Evolutionary conservation across 2,329 filamentous ascomycete genomes (phyloP), one percentile per base, ranked within the genome.

Genomic region (Fusarium buharicum): DNA sequence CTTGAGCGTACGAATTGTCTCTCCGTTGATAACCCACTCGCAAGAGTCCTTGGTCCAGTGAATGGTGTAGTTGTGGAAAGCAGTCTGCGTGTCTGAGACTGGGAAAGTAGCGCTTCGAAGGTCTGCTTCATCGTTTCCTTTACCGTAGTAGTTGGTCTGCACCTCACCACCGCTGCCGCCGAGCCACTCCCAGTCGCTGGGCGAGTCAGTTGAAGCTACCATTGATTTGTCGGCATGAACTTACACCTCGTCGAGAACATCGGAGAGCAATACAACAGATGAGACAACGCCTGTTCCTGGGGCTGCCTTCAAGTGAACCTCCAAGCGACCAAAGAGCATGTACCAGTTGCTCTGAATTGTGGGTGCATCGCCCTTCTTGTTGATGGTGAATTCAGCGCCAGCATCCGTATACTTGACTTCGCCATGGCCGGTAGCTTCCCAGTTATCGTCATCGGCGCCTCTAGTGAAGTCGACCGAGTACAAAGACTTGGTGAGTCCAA

Each of bases 261-360:
- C 90, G 0, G 90, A 93, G 74, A 92, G 86, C 56, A 94, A 75
- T 8, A 94, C 88, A 5, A 89, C 82, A 53, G 88, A 90, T 74
- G 89, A 92, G 55, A 94, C 88, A 59, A 94, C 91, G 18, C 91
- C 91, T 2, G 82, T 83, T 6, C 91, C 91, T 0, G 89, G 83
- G 6, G 91, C 88, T 10, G 90, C 84, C 74, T 90, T 89, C 76
- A 93, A 79, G 16, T 83, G 82, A 45, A 89, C 85, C 43, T 91
- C 87, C 55, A 92, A 85, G 62, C 85, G 86, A 37, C 91, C 91
- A 68, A 92, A 94, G 88, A 94, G 93, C 73, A 94, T 90, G 77
- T 93, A 93, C 84, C 89, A 92, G 64, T 89, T 82, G 16, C 82
- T 82, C 71, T 82, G 83, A 72, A 92, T 90, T 3, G 85, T 86